Evolutionary conservation across 345 rosid species (phyloP).

Genomic region (Pugionium cornutum): DNA sequence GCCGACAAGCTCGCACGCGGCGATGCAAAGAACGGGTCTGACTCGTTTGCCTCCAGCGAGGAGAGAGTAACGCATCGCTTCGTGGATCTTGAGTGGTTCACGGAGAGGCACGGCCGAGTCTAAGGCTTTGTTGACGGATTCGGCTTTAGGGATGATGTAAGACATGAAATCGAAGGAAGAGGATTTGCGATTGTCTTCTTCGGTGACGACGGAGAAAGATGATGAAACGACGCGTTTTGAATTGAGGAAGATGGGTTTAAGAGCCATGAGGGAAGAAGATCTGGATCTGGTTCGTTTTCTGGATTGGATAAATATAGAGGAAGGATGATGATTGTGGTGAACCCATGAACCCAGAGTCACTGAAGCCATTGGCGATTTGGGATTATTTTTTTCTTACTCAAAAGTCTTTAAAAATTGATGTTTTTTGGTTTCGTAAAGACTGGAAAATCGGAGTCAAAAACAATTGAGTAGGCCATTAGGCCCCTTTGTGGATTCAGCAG

Average conservation of each 20-base stretch:
- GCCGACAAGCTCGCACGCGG: conserved; percentile 86
- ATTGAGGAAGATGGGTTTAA: conserved; percentile 15
- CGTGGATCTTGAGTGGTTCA: conserved; percentile 77
- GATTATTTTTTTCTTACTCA: background rate
- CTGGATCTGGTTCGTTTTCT: conserved; percentile 48
- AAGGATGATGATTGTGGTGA: conserved; percentile 29
- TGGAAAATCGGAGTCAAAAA: conserved; percentile 18
- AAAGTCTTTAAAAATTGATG: background rate
- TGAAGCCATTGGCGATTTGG: conserved; percentile 47
- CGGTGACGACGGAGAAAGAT: conserved; percentile 48
- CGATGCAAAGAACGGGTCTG: conserved; percentile 77
- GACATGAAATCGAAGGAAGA: conserved; percentile 67
- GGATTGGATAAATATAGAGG: conserved; percentile 28
- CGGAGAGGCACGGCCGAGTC: conserved; percentile 62
- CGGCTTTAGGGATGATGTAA: conserved; percentile 66
- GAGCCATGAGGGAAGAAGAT: conserved; percentile 30
- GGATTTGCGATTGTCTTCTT: conserved; percentile 39
- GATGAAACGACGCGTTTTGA: conserved; percentile 35
- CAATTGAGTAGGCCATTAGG: conserved; percentile 20
- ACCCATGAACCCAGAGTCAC: conserved; percentile 53
- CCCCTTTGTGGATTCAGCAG: background rate
- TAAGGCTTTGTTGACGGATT: conserved; percentile 64
- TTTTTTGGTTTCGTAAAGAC: background rate
- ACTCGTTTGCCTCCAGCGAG: conserved; percentile 91
- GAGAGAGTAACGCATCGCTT: conserved; percentile 92